phyloP scores from a whole-genome alignment of 257 asterid species.

The Eucommia ulmoides region DNA sequence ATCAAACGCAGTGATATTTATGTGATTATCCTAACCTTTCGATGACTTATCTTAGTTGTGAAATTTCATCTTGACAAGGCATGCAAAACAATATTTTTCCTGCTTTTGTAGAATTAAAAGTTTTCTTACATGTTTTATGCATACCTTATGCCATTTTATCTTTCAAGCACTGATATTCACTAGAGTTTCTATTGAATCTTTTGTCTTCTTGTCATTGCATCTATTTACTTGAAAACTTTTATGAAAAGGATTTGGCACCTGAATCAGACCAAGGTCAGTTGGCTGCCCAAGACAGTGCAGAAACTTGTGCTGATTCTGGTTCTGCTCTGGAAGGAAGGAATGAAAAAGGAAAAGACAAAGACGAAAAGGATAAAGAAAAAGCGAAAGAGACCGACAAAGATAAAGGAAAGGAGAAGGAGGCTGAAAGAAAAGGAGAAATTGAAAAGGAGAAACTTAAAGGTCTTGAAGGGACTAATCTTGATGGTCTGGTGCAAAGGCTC shows the following conservation, averaged over 20 bases:
- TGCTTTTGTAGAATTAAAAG: too few species aligned
- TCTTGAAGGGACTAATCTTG: slow-evolving; percentile 85
- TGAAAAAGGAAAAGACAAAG: slow-evolving; percentile 54
- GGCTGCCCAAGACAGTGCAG: slow-evolving; percentile 39
- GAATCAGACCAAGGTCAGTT: slow-evolving; percentile 56
- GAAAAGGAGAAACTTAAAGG: slow-evolving; percentile 90
- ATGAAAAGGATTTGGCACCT: slow-evolving; percentile 48
- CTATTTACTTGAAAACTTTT: slow-evolving; percentile 13
- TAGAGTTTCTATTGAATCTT: slow-evolving; percentile 4
- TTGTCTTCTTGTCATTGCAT: slow-evolving; percentile 1
- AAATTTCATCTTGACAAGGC: too few species aligned
- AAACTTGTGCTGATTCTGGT: slow-evolving; percentile 48
- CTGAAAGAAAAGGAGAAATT: slow-evolving; percentile 65
- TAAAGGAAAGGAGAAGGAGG: slow-evolving; percentile 77
- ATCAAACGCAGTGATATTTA: too few species aligned
- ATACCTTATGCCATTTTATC: too few species aligned
- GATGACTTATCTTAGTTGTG: too few species aligned
- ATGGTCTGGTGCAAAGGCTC: slow-evolving; percentile 81
- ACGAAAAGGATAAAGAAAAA: slow-evolving; percentile 64
- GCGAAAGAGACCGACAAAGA: slow-evolving; percentile 48
- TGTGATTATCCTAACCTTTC: too few species aligned
- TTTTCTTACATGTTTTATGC: too few species aligned
- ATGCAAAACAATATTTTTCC: too few species aligned
- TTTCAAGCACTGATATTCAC: not conserved
- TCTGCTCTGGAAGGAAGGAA: slow-evolving; percentile 43